Evolutionary conservation across 1,139 yeast species (phyloP), one percentile per base, ranked within the genome.

Genomic region (Yamadazyma triangularis): DNA sequence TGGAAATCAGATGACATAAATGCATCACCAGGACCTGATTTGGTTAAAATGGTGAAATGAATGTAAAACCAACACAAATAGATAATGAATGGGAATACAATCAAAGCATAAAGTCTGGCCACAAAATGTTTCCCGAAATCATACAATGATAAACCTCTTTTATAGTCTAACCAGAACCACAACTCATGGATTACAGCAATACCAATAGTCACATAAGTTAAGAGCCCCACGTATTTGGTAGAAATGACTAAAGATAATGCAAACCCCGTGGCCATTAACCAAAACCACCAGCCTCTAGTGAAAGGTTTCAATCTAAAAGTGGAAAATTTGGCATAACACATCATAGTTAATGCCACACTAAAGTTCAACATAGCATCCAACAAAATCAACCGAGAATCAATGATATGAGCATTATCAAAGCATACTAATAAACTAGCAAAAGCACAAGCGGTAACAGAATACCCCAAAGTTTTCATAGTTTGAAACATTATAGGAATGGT

Each of bases 1-100:
- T 91, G 97, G 69, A 93, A 93, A 36, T 82, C 93, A 3, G 91
- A 69, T 12, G 93, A 76, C 98, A 93, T 93, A 57, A 89, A 89
- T 4, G 70, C 67, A 57, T 93, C 97, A 38, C 99, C 99, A 5
- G 97, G 93, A 21, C 99, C 99, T 1, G 97, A 88, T 46, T 76
- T 79, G 39, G 60, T 73, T 47, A 93, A 74, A 26, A 91, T 70
- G 24, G 78, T 72, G 58, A 93, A 91, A 58, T 93, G 99, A 35
- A 89, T 72, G 60, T 79, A 87, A 64, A 93, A 93, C 97, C 98
- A 93, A 51, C 79, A 82, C 50, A 93, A 67, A 56, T 86, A 93
- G 45, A 91, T 72, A 24, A 74, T 43, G 53, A 91, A 86, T 19
- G 99, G 99, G 20, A 88, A 59, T 10, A 86, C 66, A 38, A 91